Conservation (phyloP, 345 rosid species). For the Bretschneidera sinensis region DNA sequence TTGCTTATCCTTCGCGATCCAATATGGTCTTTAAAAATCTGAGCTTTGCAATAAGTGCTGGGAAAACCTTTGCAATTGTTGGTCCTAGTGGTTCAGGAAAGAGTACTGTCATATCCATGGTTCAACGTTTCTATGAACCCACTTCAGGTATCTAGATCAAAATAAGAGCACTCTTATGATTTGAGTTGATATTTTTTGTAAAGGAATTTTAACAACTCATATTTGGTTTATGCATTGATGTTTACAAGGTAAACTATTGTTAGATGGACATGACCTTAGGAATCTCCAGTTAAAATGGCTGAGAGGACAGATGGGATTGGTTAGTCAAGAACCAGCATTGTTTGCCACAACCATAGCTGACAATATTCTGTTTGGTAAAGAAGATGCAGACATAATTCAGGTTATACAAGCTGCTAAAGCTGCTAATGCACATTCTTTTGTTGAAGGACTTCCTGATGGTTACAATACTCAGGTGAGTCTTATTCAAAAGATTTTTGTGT, state of each 20-base stretch:
- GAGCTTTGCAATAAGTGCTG: conserved; percentile 35
- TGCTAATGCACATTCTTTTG: conserved; percentile 78
- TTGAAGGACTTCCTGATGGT: conserved; percentile 56
- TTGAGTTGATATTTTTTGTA: no score
- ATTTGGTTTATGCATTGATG: conserved; percentile 5
- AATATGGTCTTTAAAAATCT: conserved; percentile 54
- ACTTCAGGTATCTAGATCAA: conserved; percentile 41
- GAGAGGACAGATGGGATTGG: conserved; percentile 85
- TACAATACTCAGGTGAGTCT: conserved; percentile 58
- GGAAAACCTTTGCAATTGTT: conserved; percentile 64
- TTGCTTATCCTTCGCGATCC: conserved; percentile 68
- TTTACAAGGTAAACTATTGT: conserved; percentile 46
- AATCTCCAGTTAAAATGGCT: conserved; percentile 61
- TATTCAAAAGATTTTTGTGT: no score
- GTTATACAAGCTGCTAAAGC: conserved; percentile 64
- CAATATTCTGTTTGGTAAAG: conserved; percentile 67
- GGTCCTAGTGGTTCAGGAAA: conserved; percentile 96
- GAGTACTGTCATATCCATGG: conserved; percentile 77
- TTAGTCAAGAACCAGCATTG: conserved; percentile 84
- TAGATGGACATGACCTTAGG: conserved; percentile 68
- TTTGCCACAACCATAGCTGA: conserved; percentile 68
- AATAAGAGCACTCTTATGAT: no score
- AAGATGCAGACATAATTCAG: conserved; percentile 47
- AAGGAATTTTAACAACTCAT: no score
- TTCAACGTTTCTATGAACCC: conserved; percentile 85